Evolutionary conservation across 805 yeast species (phyloP), one percentile per base, ranked within the genome.

Genomic region (Kodamaea neixiangensis): DNA sequence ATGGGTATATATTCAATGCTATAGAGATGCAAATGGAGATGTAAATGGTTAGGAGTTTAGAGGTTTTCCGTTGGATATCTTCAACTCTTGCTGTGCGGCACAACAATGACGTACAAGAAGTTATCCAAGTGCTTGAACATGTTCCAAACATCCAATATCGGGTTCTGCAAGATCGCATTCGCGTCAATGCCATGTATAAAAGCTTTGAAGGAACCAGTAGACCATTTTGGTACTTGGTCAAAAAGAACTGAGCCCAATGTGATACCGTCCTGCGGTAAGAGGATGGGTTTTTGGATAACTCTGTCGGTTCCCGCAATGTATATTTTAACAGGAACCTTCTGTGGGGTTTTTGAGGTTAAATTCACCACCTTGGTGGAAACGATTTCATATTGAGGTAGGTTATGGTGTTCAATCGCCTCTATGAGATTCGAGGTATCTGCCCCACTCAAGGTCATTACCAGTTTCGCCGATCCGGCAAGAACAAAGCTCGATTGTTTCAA

Each of bases 401-500:
- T 75, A 57, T 72, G 77, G 2, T 46, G 25, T 29, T 58, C 53
- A 3, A 84, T 73, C 7, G 86, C 66, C 1, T 71, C 57, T 87
- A 92, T 87, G 44, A 90, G 71, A 1, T 62, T 61, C 19, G 72
- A 66, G 0, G 93, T 78, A 47, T 86, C 85, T 0, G 73, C 75
- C 53, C 81, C 83, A 5, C 94, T 80, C 49, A 93, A 69, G 20
- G 76, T 76, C 96, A 93, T 87, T n/a, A 93, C 80, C 1, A 83
- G 78, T 54, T 87, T 89, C 5, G 96, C 78, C n/a, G 82, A 79
- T 0, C 96, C 96, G 56, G 85, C 82, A 34, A 87, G 65, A 0
- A 90, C 81, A 60, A 77, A 89, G 59, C 90, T 83, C 3, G 90
- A 79, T 61, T 93, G 97, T 60, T 94, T 93, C 63, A 90, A 69